Percentiles rank a stretch among this genome's conserved stretches.
phyloP scores from a whole-genome alignment of 2,329 filamentous ascomycete genomes.

The Whalleya microplaca region DNA sequence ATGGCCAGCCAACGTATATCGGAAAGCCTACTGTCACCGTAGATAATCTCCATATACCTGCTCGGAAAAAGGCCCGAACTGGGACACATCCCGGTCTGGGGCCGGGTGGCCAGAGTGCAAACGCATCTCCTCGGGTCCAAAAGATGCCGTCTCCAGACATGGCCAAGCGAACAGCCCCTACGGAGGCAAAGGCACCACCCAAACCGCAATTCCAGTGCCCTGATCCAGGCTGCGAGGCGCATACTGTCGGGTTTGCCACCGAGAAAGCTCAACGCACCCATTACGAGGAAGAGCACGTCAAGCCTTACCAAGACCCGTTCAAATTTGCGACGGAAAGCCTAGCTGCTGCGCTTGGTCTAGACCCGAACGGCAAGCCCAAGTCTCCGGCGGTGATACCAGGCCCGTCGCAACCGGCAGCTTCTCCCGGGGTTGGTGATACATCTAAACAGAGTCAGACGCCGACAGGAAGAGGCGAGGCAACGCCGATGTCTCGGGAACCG shows the following conservation, averaged over 20 bases:
- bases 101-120: slow-evolving; percentile 45
- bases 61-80: slow-evolving; percentile 60
- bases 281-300: slow-evolving; percentile 61
- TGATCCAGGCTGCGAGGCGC: slow-evolving; percentile 58
- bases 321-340: slow-evolving; percentile 57
- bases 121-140: slow-evolving; percentile 52
- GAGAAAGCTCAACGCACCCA: slow-evolving; percentile 59
- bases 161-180: slow-evolving; percentile 40
- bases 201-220: slow-evolving; percentile 54
- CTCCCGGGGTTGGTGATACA: slow-evolving; percentile 44
- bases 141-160: slow-evolving; percentile 54
- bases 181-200: slow-evolving; percentile 38
- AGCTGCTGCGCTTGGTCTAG: slow-evolving; percentile 53
- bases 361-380: slow-evolving; percentile 51
- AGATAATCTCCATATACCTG: slow-evolving; percentile 58
- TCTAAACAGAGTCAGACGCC: slow-evolving; percentile 56
- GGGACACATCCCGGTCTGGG: slow-evolving; percentile 42
- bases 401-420: slow-evolving; percentile 31
- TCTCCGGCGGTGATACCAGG: slow-evolving; percentile 36
- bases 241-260: slow-evolving; percentile 52
- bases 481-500: slow-evolving; percentile 55
- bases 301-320: slow-evolving; percentile 57
- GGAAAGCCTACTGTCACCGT: slow-evolving; percentile 55
- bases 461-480: slow-evolving; percentile 44
- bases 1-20: slow-evolving; percentile 61